These are phyloP conservation scores for Musa beccarii DNA, from an alignment of 176 grass and related monocot genomes.

Conservation along the genomic window DNA sequence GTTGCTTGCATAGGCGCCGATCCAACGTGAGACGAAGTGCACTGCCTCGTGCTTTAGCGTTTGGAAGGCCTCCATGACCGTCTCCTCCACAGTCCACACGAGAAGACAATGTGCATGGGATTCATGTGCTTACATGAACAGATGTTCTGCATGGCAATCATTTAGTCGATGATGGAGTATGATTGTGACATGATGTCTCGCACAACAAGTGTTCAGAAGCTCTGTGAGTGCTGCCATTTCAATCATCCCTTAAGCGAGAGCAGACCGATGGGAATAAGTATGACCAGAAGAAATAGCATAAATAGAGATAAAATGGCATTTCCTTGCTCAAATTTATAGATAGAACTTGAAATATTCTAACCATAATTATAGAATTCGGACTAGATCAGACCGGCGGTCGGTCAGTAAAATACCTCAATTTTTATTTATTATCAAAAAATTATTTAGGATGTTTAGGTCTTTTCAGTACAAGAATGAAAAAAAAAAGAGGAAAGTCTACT, in stretches of 20 bases:
- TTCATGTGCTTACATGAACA: not conserved
- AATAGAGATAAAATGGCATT: not conserved
- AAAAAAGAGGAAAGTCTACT: too few species aligned
- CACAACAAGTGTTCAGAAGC: not conserved
- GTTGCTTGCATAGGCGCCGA: too few species aligned
- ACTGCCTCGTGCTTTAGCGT: not conserved
- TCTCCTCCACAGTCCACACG: not conserved
- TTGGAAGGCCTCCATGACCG: not conserved
- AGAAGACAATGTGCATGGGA: not conserved
- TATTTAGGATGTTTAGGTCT: too few species aligned
- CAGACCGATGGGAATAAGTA: too few species aligned
- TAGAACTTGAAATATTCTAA: too few species aligned
- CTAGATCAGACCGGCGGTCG: too few species aligned
- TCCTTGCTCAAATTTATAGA: too few species aligned
- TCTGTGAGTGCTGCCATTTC: not conserved
- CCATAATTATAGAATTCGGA: too few species aligned
- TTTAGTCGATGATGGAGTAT: not conserved
- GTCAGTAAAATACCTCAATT: too few species aligned
- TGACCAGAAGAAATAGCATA: not conserved
- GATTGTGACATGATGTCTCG: not conserved
- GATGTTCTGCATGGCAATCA: not conserved
- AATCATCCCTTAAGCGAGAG: not conserved
- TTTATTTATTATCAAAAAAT: too few species aligned
- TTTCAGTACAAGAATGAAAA: too few species aligned
- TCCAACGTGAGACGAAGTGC: too few species aligned